phyloP scores from a whole-genome alignment of 164 flowering plant genomes.

The Magnolia kwangsiensis region DNA sequence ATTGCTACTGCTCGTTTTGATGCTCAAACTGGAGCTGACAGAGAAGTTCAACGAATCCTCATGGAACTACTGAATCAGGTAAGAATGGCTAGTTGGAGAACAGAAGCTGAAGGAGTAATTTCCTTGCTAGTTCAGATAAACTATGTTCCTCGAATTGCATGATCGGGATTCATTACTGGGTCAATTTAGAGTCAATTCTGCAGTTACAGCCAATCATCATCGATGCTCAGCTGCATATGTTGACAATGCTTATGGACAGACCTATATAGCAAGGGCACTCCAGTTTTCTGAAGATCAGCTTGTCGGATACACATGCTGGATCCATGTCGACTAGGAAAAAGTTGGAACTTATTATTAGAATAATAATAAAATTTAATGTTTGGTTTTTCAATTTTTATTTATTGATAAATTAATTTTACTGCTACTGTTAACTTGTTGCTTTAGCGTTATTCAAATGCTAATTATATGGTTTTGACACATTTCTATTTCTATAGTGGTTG shows the following conservation, averaged over 20 bases:
- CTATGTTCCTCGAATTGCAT: neutral
- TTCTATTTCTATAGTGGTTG: too few species aligned
- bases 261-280: neutral
- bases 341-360: too few species aligned
- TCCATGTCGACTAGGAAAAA: too few species aligned
- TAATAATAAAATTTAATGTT: too few species aligned
- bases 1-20: conserved; percentile 99
- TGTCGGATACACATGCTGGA: too few species aligned
- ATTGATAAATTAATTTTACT: too few species aligned
- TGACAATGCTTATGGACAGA: neutral
- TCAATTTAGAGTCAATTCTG: neutral
- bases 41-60: conserved; percentile 98
- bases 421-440: too few species aligned
- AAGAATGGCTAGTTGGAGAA: neutral
- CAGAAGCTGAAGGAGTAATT: neutral
- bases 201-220: neutral
- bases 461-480: too few species aligned
- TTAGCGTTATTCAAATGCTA: too few species aligned
- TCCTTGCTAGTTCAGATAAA: neutral
- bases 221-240: neutral
- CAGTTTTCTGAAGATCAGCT: too few species aligned
- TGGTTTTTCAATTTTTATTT: too few species aligned
- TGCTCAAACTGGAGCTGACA: conserved; percentile 98
- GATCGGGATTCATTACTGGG: neutral
- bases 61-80: conserved; percentile 98